Base-by-base conservation (phyloP, 371 early-diverging fungal species). In the Mortierella sp. region DNA sequence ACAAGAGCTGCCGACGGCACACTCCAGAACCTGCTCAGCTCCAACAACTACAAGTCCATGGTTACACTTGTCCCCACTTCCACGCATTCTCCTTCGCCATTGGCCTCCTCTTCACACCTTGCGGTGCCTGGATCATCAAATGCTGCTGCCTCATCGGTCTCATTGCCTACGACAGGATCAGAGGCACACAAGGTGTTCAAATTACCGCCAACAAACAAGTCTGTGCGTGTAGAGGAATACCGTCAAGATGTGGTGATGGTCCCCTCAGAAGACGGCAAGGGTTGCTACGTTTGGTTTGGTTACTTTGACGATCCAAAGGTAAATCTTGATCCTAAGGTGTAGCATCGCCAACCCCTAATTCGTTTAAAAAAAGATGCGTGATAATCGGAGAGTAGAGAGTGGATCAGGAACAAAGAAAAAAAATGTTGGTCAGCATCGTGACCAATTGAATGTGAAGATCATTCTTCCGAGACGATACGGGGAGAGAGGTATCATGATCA, bases 221-320 rank as follows among this genome's bases (percentile, higher is more conserved):
- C 87, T 54, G 84, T 87, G 47, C 84, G 86, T 37, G 87, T 88
- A 37, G 87, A 87, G 32, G 86, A 84, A 14, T 88, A 88, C 40
- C 81, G 84, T 35, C 88, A 88, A 57, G 84, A 85, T 65, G 87
- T 88, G 6, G 86, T 86, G 63, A 86, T 88, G 66, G 61, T 84
- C 43, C 72, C 86, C 8, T 73, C 71, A 30, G 78, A 83, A 51
- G 79, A 85, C 39, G 83, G 76, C 51, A 75, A 85, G 26, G 88
- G 88, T 14, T 86, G 87, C 64, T 40, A 55, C 26, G 84, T 88
- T 18, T 84, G 85, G 77, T 84, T 88, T 77, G 87, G 86, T 54
- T 88, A 87, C 65, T 88, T 87, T 80, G 88, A 88, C 64, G 88
- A 88, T 66, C 88, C 88, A 52, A 87, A 87, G 87, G 88, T 88